Conservation (phyloP, 805 yeast genomes). For the Candida namnaoensis region DNA sequence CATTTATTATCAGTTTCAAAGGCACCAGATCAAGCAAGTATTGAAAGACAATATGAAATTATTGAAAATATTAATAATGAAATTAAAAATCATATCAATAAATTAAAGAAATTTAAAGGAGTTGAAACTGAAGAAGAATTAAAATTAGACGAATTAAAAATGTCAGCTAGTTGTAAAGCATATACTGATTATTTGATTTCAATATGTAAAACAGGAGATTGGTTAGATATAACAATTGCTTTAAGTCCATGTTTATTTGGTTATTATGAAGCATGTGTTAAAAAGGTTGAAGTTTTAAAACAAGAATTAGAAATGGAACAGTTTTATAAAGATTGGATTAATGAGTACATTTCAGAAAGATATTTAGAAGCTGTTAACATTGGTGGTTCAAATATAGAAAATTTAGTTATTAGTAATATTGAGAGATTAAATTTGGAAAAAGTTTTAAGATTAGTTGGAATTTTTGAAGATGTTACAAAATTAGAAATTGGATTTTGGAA, state of each 20-base stretch:
- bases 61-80: constrained; percentile 47
- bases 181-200: constrained; percentile 55
- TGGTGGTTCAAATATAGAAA: constrained; percentile 43
- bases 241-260: constrained; percentile 74
- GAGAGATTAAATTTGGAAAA: constrained; percentile 30
- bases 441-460: constrained; percentile 40
- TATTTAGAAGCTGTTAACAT: constrained; percentile 41
- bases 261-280: constrained; percentile 46
- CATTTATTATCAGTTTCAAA: constrained; percentile 56
- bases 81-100: constrained; percentile 43
- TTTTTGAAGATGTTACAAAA: constrained; percentile 49
- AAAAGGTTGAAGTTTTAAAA: constrained; percentile 22
- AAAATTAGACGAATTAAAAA: constrained; percentile 3
- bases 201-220: constrained; percentile 45
- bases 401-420: constrained; percentile 20
- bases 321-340: constrained; percentile 42
- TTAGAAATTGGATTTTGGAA: constrained; percentile 69
- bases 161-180: constrained; percentile 26
- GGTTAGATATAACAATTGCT: constrained; percentile 59
- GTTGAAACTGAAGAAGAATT: constrained; percentile 28
- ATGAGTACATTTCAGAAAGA: constrained; percentile 52
- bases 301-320: constrained; percentile 12
- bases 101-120: constrained; percentile 32
- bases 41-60: constrained; percentile 40
- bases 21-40: constrained; percentile 45